Percentiles rank a stretch among this genome's conserved stretches.
phyloP scores from a whole-genome alignment of 108 stramenopile species.

The Seminavis robusta region DNA sequence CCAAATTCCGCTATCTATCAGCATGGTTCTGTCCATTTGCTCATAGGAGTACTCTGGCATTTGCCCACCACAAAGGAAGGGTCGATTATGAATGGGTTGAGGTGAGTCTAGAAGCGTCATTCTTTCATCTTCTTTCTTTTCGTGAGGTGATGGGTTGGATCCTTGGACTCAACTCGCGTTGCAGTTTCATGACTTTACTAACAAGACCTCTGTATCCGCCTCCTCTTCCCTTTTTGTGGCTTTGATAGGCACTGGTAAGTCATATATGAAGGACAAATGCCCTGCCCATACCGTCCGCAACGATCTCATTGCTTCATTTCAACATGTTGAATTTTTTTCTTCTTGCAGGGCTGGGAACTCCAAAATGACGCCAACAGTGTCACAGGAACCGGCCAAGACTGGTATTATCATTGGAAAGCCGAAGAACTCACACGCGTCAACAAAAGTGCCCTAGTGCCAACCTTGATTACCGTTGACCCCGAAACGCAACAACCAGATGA shows the following conservation, averaged over 20 bases:
- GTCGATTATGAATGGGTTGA: constrained; percentile 40
- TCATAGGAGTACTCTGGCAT: constrained; percentile 77
- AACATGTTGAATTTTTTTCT: no score
- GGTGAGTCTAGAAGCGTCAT: neutral
- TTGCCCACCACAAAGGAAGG: constrained; percentile 69
- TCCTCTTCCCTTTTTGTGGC: neutral
- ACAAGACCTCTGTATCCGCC: neutral
- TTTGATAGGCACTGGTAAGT: no score
- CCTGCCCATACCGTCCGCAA: no score
- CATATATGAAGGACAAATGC: no score
- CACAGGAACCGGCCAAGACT: constrained; percentile 73
- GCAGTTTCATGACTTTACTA: constrained; percentile 1
- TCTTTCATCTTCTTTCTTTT: neutral
- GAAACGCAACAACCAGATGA: constrained; percentile 35
- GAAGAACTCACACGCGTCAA: constrained; percentile 64
- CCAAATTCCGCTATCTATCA: constrained; percentile 68
- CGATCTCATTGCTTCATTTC: no score
- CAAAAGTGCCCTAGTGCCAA: constrained; percentile 75
- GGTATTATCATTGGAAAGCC: constrained; percentile 89
- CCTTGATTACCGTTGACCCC: constrained; percentile 55
- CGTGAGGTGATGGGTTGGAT: constrained; percentile 75
- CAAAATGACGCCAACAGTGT: constrained; percentile 62
- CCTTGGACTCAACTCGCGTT: constrained; percentile 24
- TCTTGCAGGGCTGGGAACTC: constrained; percentile 90
- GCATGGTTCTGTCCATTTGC: constrained; percentile 88